phyloP scores from a whole-genome alignment of 75 land plant genomes.

The Cunninghamia lanceolata region DNA sequence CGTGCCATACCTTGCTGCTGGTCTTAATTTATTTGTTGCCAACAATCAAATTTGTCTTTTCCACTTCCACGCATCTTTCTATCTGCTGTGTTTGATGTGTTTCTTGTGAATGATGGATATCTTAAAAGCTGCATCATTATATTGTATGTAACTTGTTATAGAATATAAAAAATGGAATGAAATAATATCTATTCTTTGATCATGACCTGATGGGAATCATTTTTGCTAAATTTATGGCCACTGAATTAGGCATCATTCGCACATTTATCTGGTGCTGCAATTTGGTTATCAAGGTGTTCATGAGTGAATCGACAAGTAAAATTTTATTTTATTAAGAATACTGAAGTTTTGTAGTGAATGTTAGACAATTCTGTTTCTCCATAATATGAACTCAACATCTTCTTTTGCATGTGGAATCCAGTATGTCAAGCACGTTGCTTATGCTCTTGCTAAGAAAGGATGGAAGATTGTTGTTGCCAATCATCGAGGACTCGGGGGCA shows the following conservation, averaged over 20 bases:
- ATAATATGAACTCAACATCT: not conserved
- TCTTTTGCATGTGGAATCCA: slow-evolving; percentile 26
- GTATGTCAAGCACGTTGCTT: slow-evolving; percentile 85
- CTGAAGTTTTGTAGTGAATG: not conserved
- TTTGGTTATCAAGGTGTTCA: not conserved
- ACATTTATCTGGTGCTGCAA: not conserved
- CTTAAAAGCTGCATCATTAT: not conserved
- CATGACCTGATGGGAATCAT: not conserved
- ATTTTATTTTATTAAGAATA: not conserved
- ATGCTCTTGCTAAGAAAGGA: slow-evolving; percentile 60
- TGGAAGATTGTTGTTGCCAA: slow-evolving; percentile 93
- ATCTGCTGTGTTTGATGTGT: not conserved
- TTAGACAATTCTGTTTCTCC: not conserved
- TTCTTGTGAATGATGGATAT: not conserved
- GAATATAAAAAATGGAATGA: not conserved
- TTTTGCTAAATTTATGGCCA: not conserved
- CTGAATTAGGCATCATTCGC: not conserved
- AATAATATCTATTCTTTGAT: not conserved
- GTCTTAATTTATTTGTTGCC: not conserved
- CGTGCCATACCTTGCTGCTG: not conserved
- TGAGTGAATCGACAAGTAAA: not conserved
- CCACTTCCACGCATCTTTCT: not conserved
- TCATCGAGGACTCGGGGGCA: slow-evolving; percentile 94
- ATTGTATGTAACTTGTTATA: not conserved
- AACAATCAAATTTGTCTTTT: not conserved